Percentiles rank a stretch among this genome's conserved stretches.
These are phyloP conservation scores for Lipomyces yamadae DNA, from an alignment of 805 yeast genomes.

Conservation along the genomic window DNA sequence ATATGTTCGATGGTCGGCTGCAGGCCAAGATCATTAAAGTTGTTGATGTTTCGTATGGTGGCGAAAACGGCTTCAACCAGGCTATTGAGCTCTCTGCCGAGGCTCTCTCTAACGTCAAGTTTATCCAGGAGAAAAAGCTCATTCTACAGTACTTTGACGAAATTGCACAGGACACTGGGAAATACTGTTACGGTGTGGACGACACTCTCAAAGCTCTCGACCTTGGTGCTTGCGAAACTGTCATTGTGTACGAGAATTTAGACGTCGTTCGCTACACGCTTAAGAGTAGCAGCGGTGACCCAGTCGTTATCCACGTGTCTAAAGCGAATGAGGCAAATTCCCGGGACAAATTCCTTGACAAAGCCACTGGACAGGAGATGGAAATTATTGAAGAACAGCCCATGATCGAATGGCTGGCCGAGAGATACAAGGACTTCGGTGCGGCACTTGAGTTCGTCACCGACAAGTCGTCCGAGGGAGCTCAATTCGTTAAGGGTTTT, in stretches of 20 bases:
- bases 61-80: conserved; percentile 99
- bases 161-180: conserved; percentile 95
- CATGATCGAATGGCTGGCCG: conserved; percentile 96
- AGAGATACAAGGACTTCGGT: conserved; percentile 91
- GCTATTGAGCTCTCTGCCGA: conserved; percentile 98
- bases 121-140: conserved; percentile 96
- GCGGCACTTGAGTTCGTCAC: conserved; percentile 95
- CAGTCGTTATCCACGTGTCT: conserved; percentile 70
- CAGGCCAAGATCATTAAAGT: conserved; percentile 84
- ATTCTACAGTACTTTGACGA: conserved; percentile 93
- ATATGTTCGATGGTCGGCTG: conserved; percentile 88
- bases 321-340: conserved; percentile 53
- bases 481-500: conserved; percentile 95
- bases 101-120: conserved; percentile 94
- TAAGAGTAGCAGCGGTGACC: conserved; percentile 81
- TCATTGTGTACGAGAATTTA: conserved; percentile 91
- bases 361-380: conserved; percentile 87
- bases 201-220: conserved; percentile 96
- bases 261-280: conserved; percentile 81
- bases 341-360: conserved; percentile 71
- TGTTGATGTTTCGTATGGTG: conserved; percentile 98
- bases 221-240: conserved; percentile 90
- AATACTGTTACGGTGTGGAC: conserved; percentile 95
- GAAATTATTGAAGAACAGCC: conserved; percentile 84
- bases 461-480: conserved; percentile 96